Conservation (phyloP, 495 filamentous ascomycete species). For the Aspergillus diversus region DNA sequence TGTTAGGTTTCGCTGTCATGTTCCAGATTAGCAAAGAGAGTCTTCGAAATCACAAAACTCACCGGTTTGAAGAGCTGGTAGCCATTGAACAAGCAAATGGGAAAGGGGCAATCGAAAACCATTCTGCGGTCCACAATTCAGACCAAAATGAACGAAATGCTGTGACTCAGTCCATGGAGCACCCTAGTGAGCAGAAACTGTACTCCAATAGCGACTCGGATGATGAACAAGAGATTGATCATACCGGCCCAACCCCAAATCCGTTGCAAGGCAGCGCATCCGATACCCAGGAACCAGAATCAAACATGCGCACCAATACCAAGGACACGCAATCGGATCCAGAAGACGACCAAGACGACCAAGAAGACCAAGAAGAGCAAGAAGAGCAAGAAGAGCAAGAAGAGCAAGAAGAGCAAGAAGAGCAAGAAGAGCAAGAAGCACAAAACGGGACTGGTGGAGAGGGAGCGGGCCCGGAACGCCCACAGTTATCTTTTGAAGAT, state of each 20-base stretch:
- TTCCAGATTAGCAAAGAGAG: conserved; percentile 91
- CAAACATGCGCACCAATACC: conserved; percentile 29
- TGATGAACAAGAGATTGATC: too few species aligned
- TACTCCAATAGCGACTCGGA: too few species aligned
- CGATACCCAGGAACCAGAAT: conserved; percentile 36
- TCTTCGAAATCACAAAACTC: conserved; percentile 74
- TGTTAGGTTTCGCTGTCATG: conserved; percentile 84
- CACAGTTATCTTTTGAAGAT: conserved; percentile 4
- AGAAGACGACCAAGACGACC: conserved; percentile 32
- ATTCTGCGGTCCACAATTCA: neutral
- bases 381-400: conserved; percentile 25
- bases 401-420: conserved; percentile 30
- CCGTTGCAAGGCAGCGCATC: conserved; percentile 37
- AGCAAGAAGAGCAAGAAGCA: conserved; percentile 21
- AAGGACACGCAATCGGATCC: conserved; percentile 36
- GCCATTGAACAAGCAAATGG: conserved; percentile 10
- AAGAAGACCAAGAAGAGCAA: conserved; percentile 32
- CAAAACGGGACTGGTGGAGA: neutral
- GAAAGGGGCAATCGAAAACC: neutral
- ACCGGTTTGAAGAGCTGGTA: conserved; percentile 40
- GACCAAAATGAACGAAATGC: conserved; percentile 39
- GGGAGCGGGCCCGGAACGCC: too few species aligned
- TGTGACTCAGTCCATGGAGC: conserved; percentile 7
- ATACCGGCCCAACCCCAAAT: conserved; percentile 23
- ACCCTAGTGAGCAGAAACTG: neutral